Evolutionary conservation across 805 yeast genomes (phyloP), one percentile per base, ranked within the genome.

Genomic region (Myxozyma kluyveri): DNA sequence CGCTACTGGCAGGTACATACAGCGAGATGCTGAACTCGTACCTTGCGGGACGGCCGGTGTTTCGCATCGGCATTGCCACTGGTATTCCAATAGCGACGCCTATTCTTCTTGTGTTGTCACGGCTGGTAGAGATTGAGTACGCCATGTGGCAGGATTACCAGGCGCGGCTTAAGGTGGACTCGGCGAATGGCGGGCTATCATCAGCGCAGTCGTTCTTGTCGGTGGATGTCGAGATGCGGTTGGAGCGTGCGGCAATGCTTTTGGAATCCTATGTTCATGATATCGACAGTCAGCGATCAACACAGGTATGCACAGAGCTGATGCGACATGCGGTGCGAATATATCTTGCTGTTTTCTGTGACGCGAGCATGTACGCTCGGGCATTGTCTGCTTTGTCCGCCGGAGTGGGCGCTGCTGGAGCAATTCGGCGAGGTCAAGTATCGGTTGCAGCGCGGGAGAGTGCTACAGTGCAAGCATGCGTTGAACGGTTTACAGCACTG

Each of bases 61-160:
- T 47, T 35, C 39, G 50, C 4, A 41, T 40, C 6, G 54, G 49
- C 5, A 42, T 48, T 17, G 49, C 46, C 2, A 50, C 49, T 14
- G 54, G 49, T 4, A 22, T 50, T 5, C 42, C 49, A 14, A 40
- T 50, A 21, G 22, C 54, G 31, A 50, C 54, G 24, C 46, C 54
- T 41, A n/a, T 50, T 12, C 38, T 50, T 26, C 43, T 50, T 10
- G 18, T 50, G 24, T 32, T 50, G 42, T 45, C 54, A 22, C 44
- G 50, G n/a, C 9, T 41, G 5, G 44, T 46, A 1, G 55, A 42
- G 35, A 3, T 45, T 6, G 47, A 50, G 40, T 36, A 32, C 33
- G 40, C 14, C n/a, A 23, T 41, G 35, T 47, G 51, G 46, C 39
- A 40, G 40, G 45, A 39, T 4, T 9, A 19, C 24, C 29, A 6